Evolutionary conservation across 1,139 yeast genomes (phyloP), one percentile per base, ranked within the genome.

Genomic region (Scheffersomyces segobiensis): DNA sequence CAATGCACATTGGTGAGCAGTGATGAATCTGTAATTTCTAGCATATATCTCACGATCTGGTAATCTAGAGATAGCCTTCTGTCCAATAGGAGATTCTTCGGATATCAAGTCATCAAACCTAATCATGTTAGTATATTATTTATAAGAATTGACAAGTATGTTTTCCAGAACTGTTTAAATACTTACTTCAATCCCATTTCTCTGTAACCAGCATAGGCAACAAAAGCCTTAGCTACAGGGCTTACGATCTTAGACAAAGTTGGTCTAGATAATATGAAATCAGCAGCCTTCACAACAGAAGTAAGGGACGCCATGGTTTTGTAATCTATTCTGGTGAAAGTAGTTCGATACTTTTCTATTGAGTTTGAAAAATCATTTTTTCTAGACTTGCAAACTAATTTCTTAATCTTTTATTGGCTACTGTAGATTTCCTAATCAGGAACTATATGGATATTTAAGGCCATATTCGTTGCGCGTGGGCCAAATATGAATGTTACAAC

Each of bases 1-100:
- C 65, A 93, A 82, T 56, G 96, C 85, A 63, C 87, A 85, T 81
- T 95, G 99, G 73, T 89, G 93, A 63, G 98, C 98, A 66, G 96
- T 91, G 65, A 95, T 83, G 64, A 91, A 84, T 83, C 99, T 91
- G 86, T 81, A 95, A 73, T 89, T 89, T 82, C 99, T 91, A 65
- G 96, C 92, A 77, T 95, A 95, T 52, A 87, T 79, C 73, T 89
- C 96, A 57, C 86, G 85, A 58, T 86, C 87, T 66, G 98, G 97
- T 70, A 95, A 82, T 85, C 99, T 91, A 62, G 85, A 78, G 62
- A 95, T 78, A 57, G 98, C 99, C 72, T 87, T 92, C 81, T 92
- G 96, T 80, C 89, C 84, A 59, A 87, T 80, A 70, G 93, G 93
- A 74, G 82, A 88, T 82, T 95, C 99, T 80, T 95, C 99, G 63